Evolutionary conservation across 2,329 filamentous ascomycete species (phyloP).

Genomic region (Fusarium pseudograminearum): DNA sequence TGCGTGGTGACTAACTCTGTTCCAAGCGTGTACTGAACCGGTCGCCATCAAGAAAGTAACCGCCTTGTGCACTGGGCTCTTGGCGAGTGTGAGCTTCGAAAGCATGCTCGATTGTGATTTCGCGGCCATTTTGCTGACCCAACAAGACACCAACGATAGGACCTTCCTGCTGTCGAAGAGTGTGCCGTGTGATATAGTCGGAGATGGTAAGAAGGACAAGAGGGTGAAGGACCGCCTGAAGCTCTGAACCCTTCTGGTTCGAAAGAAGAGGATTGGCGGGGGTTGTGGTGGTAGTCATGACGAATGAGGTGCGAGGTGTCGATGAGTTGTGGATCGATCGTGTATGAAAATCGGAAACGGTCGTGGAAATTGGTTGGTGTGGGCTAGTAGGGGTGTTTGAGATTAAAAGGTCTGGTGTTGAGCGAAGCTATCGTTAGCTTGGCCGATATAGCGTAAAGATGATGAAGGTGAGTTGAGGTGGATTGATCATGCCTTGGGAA

Average conservation of each 20-base stretch:
- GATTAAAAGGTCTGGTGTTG: constrained; percentile 6
- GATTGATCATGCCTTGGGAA: constrained; percentile 9
- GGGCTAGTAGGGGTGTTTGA: not conserved
- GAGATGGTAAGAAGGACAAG: constrained; percentile 96
- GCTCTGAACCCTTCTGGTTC: constrained; percentile 75
- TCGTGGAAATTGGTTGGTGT: not conserved
- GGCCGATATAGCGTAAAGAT: constrained; percentile 8
- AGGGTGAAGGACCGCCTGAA: constrained; percentile 88
- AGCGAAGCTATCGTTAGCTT: constrained; percentile 28
- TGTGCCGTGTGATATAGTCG: constrained; percentile 94
- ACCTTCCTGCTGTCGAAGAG: constrained; percentile 77
- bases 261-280: constrained; percentile 71
- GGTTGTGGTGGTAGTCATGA: constrained; percentile 60
- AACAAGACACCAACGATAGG: constrained; percentile 89
- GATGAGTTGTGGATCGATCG: not conserved
- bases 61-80: constrained; percentile 61
- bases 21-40: constrained; percentile 86
- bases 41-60: constrained; percentile 71
- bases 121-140: constrained; percentile 89
- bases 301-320: constrained; percentile 41
- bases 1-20: constrained; percentile 74
- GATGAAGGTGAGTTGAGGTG: constrained; percentile 18
- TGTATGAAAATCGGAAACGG: not conserved
- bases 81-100: constrained; percentile 79
- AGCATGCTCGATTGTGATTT: constrained; percentile 91